Base-by-base conservation (phyloP, 345 rosid genomes). In the Citrus sp. region DNA sequence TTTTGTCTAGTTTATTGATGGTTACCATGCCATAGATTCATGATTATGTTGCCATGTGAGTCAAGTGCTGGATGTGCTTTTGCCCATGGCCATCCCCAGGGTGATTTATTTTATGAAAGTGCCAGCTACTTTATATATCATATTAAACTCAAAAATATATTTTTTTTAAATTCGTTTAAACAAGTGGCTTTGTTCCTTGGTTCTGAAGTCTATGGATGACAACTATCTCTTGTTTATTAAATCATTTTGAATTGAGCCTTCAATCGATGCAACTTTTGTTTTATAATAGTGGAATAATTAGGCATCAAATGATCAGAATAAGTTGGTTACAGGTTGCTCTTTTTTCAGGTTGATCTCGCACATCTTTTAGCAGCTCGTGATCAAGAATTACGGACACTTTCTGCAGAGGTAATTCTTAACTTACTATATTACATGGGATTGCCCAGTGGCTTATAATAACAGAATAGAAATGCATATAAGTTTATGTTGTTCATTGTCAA, bases 351-450 rank as follows among this genome's bases (percentile, higher is more conserved):
- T 80, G 98, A 94, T 90, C 93, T 94, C 27, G 98, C 97, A 74
- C 97, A 94, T 83, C 80, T 94, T 68, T 87, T 94, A 84, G 93
- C 96, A 77, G 96, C 97, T 79, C 96, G 97, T 75, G 97, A 94
- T 83, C 98, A 94, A 81, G 98, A 94, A 78, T 82, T 94, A 66
- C 86, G 98, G 84, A 94, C 96, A 63, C 88, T 92, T 85, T 88
- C 96, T 75, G 98, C 98, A 63, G 98, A 94, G 93, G 97, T 91
- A 87, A 83, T 65, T 4, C n/a, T 67, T 65, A 25, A 34, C 42
- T 73, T 65, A 22, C 6, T 38, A 49, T 21, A 62, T 14, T 14
- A 21, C 24, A n/a, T 51, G 28, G 12, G 60, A 49, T 59, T 16
- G 21, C 24, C 60, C 54, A 21, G 3, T 63, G 59, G 58, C 32